Evolutionary conservation across 306 rosid genomes (phyloP), one percentile per base, ranked within the genome.

Genomic region (Fagus crenata): DNA sequence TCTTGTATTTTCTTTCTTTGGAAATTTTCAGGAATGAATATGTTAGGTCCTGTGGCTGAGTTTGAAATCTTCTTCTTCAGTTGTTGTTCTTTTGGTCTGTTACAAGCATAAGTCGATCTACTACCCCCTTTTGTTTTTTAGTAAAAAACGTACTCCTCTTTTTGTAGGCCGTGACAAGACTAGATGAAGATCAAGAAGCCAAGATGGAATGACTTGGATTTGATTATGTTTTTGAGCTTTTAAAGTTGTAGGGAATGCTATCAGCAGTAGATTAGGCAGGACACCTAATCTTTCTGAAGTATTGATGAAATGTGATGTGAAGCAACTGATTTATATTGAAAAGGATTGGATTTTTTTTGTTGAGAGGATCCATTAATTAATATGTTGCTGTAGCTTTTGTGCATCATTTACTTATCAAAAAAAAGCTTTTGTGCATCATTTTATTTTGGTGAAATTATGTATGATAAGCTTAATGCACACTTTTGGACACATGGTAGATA

Each of bases 131-230:
- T 6, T 43, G 39, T 35, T 12, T 64, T 37, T 74, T 55, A 15
- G 43, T 73, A 63, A 61, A 79, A 77, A 69, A 69, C 46, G 17
- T 75, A 79, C 67, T 71, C 49, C 55, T 74, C 55, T 74, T 61
- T 43, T 84, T 91, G 96, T 91, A 91, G 96, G 96, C 82, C 79
- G 75, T 39, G 88, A 87, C 89, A 78, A 84, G 91, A 83, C 96
- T 85, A 89, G 89, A 86, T 91, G 96, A 91, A 83, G 93, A 86
- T 78, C 89, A 72, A 73, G 96, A 83, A 87, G 86, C 84, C 75
- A 84, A 83, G 83, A 82, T 80, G 89, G 87, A 83, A 84, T 88
- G 81, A 82, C 88, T 73, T 78, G 86, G 80, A 83, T 77, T 78
- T 84, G 85, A 73, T 80, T 80, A 18, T 74, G 78, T 77, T 82